These are phyloP conservation scores for Lavandula angustifolia DNA, from an alignment of 257 asterid species.

Conservation along the genomic window DNA sequence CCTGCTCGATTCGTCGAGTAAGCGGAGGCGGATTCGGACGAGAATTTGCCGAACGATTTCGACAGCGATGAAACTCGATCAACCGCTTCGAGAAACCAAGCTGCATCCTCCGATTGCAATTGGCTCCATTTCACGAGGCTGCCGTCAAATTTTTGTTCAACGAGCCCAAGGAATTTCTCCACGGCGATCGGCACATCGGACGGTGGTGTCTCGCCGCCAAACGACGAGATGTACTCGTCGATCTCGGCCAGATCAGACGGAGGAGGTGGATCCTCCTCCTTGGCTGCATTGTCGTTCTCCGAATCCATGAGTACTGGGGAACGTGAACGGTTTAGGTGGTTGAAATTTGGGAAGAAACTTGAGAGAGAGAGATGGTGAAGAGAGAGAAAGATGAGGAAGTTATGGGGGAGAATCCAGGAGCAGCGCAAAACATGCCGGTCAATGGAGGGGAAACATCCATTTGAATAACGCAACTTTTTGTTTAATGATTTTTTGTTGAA, in stretches of 20 bases:
- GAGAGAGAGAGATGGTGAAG: constrained; percentile 1
- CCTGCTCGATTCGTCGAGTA: constrained; percentile 62
- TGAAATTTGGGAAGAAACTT: constrained; percentile 2
- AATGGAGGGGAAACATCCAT: constrained; percentile 37
- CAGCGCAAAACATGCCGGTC: constrained; percentile 35
- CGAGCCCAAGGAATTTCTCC: constrained; percentile 67
- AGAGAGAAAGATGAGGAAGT: constrained; percentile 16
- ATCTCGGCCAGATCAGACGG: constrained; percentile 82
- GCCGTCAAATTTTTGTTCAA: constrained; percentile 61
- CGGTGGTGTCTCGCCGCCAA: constrained; percentile 24
- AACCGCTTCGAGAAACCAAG: constrained; percentile 45
- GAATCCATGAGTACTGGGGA: constrained; percentile 45
- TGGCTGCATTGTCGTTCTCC: constrained; percentile 21
- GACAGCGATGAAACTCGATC: constrained; percentile 50
- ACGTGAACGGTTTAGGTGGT: neutral
- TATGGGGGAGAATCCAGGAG: too few species aligned
- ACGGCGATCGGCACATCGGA: constrained; percentile 59
- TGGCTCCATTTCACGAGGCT: constrained; percentile 51
- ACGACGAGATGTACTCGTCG: constrained; percentile 52
- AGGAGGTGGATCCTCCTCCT: constrained; percentile 24
- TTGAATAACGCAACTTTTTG: constrained; percentile 6
- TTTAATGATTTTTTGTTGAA: neutral
- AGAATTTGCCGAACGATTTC: constrained; percentile 36
- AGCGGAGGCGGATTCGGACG: constrained; percentile 57
- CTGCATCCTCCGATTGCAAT: constrained; percentile 49